Conservation (phyloP, 2,329 filamentous ascomycete genomes). For the Paecilomyces variotii region DNA sequence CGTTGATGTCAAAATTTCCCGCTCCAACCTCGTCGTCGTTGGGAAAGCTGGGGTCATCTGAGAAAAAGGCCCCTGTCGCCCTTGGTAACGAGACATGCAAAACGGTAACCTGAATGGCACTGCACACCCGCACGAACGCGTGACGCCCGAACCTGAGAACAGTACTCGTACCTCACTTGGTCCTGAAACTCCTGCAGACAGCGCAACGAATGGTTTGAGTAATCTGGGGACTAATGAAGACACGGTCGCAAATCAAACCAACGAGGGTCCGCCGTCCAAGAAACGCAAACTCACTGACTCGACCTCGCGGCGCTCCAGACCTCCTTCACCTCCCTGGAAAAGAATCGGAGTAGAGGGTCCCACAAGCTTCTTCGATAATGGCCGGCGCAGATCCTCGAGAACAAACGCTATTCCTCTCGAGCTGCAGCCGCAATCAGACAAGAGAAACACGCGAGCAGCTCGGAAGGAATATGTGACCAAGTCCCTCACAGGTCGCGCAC, state of each 20-base stretch:
- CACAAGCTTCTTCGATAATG: constrained; percentile 65
- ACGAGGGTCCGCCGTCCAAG: constrained; percentile 37
- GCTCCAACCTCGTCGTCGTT: constrained; percentile 30
- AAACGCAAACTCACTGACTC: constrained; percentile 36
- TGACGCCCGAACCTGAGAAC: constrained; percentile 23
- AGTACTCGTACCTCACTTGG: constrained; percentile 12
- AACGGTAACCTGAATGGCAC: constrained; percentile 36
- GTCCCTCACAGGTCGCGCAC: constrained; percentile 16
- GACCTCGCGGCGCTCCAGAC: constrained; percentile 29
- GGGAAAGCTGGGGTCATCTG: constrained; percentile 39
- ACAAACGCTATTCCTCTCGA: constrained; percentile 43
- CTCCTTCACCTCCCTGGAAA: constrained; percentile 84
- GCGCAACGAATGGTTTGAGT: constrained; percentile 15
- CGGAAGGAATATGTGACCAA: constrained; percentile 26
- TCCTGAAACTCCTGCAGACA: constrained; percentile 14
- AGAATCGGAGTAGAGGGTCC: constrained; percentile 76
- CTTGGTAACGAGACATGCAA: constrained; percentile 39
- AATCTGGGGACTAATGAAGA: constrained; percentile 21
- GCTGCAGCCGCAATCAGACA: constrained; percentile 39
- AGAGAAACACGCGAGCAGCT: constrained; percentile 38
- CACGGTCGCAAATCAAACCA: constrained; percentile 18
- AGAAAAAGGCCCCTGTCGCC: constrained; percentile 33
- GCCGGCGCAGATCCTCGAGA: constrained; percentile 54
- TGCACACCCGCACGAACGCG: constrained; percentile 31
- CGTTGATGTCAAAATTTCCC: constrained; percentile 33